Base-by-base conservation (phyloP, 306 rosid genomes). In the Glycine soja region DNA sequence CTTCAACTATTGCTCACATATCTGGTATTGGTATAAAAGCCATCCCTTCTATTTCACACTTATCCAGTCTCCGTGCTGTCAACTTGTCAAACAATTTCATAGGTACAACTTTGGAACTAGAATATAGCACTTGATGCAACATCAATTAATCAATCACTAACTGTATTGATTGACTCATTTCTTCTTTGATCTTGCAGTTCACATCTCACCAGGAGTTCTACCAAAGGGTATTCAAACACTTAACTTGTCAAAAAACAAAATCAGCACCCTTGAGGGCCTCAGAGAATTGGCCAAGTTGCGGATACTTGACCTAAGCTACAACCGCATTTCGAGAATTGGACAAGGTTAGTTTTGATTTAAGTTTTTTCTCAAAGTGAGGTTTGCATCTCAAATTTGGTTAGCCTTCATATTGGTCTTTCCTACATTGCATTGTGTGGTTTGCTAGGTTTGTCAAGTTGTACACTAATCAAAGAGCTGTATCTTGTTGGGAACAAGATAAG, bases 141-240 rank as follows among this genome's bases (percentile, higher is more conserved):
- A 24, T 24, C 30, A 1, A 24, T 24, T 30, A 63, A 13, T 50
- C 43, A 59, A 10, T 38, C 56, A 48, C 65, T 65, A 70, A 80
- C 59, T 62, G 38, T 43, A 48, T 43, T 77, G 65, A 70, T 68
- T 24, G 30, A 84, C 75, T 69, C 8, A 10, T 34, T 80, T 82
- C 42, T 76, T 68, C 18, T 48, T 24, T 82, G 38, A 68, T 84
- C 65, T 12, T 82, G 88, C 89, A 95, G 99, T 75, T 69, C 90
- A 81, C 58, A 88, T 95, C 13, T 75, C 85, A 11, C 87, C 95
- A 5, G 95, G 99, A 75, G 82, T 87, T 54, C 90, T 95, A 70
- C 99, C 97, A 52, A 95, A 86, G 89, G 81, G 94, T 61, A 88
- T 95, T 78, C 94, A 95, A 81, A 83, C 89, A 52, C 97, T 95